Evolutionary conservation across 352 stramenopile genomes (phyloP).

Genomic region (Peronospora destructor): DNA sequence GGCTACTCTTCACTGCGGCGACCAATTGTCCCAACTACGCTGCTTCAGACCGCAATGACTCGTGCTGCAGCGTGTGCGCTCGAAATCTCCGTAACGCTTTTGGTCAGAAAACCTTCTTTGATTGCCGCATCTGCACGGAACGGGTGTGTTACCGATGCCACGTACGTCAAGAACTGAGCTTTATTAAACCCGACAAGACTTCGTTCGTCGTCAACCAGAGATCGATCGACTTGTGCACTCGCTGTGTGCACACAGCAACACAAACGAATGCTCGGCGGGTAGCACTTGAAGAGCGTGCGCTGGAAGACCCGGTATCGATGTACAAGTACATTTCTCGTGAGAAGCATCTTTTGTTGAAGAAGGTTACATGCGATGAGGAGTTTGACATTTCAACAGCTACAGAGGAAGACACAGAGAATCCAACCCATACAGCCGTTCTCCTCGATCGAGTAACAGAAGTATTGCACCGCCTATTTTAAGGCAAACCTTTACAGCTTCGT

Average conservation of each 20-base stretch:
- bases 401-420: constrained; percentile 2
- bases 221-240: constrained; percentile 24
- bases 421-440: constrained; percentile 3
- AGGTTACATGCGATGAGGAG: constrained; percentile 9
- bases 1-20: constrained; percentile 18
- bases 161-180: constrained; percentile 25
- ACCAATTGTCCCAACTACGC: constrained; percentile 6
- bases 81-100: constrained; percentile 16
- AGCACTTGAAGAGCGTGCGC: constrained; percentile 25
- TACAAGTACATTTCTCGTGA: constrained; percentile 22
- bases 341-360: constrained; percentile 2
- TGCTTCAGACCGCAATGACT: constrained; percentile 2
- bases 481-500: background rate
- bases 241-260: constrained; percentile 25
- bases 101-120: constrained; percentile 15
- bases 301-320: constrained; percentile 16
- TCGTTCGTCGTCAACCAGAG: constrained; percentile 22
- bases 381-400: constrained; percentile 14
- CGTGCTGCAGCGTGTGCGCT: constrained; percentile 22
- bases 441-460: constrained; percentile 18
- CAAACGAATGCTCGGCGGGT: constrained; percentile 27
- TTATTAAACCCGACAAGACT: constrained; percentile 13
- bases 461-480: constrained; percentile 14
- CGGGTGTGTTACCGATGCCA: constrained; percentile 28
- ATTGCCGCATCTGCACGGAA: constrained; percentile 25